Evolutionary conservation across 805 yeast genomes (phyloP).

Genomic region (Maudiozyma bulderi): DNA sequence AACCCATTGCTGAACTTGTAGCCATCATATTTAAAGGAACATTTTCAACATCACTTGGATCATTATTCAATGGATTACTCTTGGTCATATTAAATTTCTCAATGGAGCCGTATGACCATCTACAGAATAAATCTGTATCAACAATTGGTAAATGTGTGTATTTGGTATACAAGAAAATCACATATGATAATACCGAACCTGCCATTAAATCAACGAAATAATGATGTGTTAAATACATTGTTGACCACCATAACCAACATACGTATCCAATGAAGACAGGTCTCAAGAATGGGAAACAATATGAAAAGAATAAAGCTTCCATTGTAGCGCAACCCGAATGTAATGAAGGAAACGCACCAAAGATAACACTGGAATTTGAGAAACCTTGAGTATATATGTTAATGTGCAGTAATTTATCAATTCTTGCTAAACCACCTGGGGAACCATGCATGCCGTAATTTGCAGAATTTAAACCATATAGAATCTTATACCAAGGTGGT

Average conservation of each 20-base stretch:
- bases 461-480: constrained; percentile 83
- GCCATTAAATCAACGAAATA: constrained; percentile 87
- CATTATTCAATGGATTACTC: constrained; percentile 30
- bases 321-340: constrained; percentile 92
- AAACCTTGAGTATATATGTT: constrained; percentile 79
- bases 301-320: constrained; percentile 80
- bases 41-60: constrained; percentile 26
- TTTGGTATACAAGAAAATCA: constrained; percentile 60
- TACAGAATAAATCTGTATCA: constrained; percentile 45
- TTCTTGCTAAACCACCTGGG: constrained; percentile 90
- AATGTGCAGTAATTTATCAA: constrained; percentile 68
- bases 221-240: constrained; percentile 96
- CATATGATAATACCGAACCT: constrained; percentile 78
- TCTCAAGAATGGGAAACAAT: constrained; percentile 64
- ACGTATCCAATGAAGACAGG: constrained; percentile 68
- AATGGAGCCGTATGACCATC: constrained; percentile 54
- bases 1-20: constrained; percentile 2
- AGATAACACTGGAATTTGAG: constrained; percentile 79
- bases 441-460: constrained; percentile 86
- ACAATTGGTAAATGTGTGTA: constrained; percentile 57
- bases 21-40: constrained; percentile 18
- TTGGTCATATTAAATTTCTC: constrained; percentile 27
- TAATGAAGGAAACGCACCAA: constrained; percentile 83
- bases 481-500: constrained; percentile 91
- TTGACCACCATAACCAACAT: constrained; percentile 96